phyloP scores from a whole-genome alignment of 352 stramenopile species.

The Phytophthora nicotianae region DNA sequence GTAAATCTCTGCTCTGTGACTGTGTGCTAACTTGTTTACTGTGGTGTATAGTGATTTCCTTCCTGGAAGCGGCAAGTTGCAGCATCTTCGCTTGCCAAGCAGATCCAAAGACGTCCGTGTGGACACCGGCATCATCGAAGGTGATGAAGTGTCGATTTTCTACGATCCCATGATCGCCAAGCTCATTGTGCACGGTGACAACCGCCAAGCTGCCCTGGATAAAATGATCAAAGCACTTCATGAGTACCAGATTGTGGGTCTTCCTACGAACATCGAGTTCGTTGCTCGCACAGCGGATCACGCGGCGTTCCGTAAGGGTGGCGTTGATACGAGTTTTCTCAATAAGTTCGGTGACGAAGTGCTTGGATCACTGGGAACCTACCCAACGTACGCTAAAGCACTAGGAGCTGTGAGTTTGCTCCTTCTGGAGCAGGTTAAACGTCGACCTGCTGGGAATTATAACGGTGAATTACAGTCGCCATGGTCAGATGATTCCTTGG shows the following conservation, averaged over 20 bases:
- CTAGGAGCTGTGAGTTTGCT: constrained; percentile 80
- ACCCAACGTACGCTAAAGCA: constrained; percentile 67
- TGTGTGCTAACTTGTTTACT: constrained; percentile 14
- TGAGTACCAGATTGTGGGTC: constrained; percentile 92
- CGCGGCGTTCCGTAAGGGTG: constrained; percentile 87
- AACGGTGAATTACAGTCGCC: constrained; percentile 58
- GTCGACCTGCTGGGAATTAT: constrained; percentile 36
- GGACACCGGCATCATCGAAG: constrained; percentile 89
- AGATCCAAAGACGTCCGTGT: constrained; percentile 81
- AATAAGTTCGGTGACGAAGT: constrained; percentile 90
- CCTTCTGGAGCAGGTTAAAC: constrained; percentile 62
- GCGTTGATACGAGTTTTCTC: constrained; percentile 94
- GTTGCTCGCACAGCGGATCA: constrained; percentile 89
- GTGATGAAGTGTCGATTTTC: constrained; percentile 92
- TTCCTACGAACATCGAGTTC: constrained; percentile 96
- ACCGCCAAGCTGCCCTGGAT: constrained; percentile 83
- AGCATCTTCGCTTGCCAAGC: constrained; percentile 80
- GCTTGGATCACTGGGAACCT: constrained; percentile 58
- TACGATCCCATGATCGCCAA: constrained; percentile 96
- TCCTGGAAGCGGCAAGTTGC: constrained; percentile 87
- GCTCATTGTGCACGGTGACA: constrained; percentile 91
- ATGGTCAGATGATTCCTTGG: constrained; percentile 57
- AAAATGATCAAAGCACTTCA: constrained; percentile 86
- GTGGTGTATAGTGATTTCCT: constrained; percentile 80
- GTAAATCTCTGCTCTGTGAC: neutral